Evolutionary conservation across 2,329 filamentous ascomycete genomes (phyloP).

Genomic region (Apiospora saccharicola): DNA sequence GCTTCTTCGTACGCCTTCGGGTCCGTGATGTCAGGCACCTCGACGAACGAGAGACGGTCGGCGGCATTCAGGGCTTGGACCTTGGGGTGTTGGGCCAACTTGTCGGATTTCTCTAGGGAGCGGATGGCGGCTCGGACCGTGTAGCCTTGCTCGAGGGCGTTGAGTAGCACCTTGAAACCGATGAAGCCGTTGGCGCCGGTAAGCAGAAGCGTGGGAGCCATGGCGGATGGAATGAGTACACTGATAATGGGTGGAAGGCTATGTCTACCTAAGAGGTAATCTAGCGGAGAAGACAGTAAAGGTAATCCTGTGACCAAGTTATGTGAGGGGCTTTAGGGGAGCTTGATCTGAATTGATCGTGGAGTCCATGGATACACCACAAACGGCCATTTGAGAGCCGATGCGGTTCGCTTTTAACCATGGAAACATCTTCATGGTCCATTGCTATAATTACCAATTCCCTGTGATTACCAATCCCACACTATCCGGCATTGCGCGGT

Average conservation of each 20-base stretch:
- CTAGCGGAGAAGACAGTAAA: too few relatives aligned
- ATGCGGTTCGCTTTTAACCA: too few relatives aligned
- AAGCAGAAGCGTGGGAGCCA: slow-evolving; percentile 33
- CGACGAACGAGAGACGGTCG: slow-evolving; percentile 35
- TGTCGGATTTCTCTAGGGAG: slow-evolving; percentile 26
- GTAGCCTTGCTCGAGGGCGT: slow-evolving; percentile 37
- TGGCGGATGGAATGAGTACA: neutral
- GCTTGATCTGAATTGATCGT: too few relatives aligned
- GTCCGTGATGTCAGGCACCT: slow-evolving; percentile 47
- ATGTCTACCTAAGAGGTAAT: neutral
- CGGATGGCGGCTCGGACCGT: slow-evolving; percentile 41
- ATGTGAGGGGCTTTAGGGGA: too few relatives aligned
- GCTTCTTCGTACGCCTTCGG: slow-evolving; percentile 50
- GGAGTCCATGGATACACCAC: too few relatives aligned
- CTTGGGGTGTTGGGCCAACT: neutral
- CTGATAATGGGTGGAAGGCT: neutral
- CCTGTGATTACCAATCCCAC: too few relatives aligned
- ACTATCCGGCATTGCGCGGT: too few relatives aligned
- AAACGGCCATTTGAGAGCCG: too few relatives aligned
- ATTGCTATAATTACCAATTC: too few relatives aligned
- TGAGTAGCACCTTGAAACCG: slow-evolving; percentile 39
- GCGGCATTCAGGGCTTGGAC: slow-evolving; percentile 24
- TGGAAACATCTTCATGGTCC: too few relatives aligned
- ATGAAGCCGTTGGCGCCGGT: slow-evolving; percentile 44
- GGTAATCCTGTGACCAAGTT: too few relatives aligned